Evolutionary conservation across 176 grass and related monocot species (phyloP), one percentile per base, ranked within the genome.

Genomic region (Luzula sylvatica): DNA sequence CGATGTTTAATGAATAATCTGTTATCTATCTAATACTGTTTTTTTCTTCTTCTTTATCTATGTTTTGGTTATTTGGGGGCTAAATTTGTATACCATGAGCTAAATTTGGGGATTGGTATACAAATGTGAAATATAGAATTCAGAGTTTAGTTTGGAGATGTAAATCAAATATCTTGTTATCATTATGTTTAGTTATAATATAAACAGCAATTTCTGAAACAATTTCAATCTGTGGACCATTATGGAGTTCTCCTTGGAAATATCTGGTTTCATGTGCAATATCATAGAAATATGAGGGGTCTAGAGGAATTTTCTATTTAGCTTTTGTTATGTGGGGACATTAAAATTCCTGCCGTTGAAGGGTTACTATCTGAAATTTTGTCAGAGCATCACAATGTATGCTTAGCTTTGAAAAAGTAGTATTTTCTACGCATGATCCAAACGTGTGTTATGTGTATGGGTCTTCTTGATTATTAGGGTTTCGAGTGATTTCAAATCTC

Each of bases 71-170:
- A 46, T 8, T n/a, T 70, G 7, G 29, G 45, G 62, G 15, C 2
- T 13, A 20, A 40, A 69, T 61, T 26, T 48, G 3, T 46, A n/a
- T 48, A 49, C 59, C 9, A 26, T 64, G 59, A 14, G 29, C 43
- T 64, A 48, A 26, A 64, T 46, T 48, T 64, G 59, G 24, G 59
- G 29, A 40, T 27, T 64, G 58, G 58, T 14, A 64, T 29, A 64
- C 23, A 64, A 46, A 49, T 64, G 24, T 26, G 46, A 64, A 49
- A 8, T 30, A 18, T 64, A 64, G 59, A 41, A 28, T 32, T 60
- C 46, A 64, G 42, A 19, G 59, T 16, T 64, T 46, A 64, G 40
- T 6, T 63, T 64, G 59, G 24, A 64, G 59, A 6, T 64, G 13
- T 28, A 26, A 64, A 20, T 64, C 42, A 21, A 63, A 47, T 63